Conservation (phyloP, 1,139 yeast species). For the Candida mesenterica region DNA sequence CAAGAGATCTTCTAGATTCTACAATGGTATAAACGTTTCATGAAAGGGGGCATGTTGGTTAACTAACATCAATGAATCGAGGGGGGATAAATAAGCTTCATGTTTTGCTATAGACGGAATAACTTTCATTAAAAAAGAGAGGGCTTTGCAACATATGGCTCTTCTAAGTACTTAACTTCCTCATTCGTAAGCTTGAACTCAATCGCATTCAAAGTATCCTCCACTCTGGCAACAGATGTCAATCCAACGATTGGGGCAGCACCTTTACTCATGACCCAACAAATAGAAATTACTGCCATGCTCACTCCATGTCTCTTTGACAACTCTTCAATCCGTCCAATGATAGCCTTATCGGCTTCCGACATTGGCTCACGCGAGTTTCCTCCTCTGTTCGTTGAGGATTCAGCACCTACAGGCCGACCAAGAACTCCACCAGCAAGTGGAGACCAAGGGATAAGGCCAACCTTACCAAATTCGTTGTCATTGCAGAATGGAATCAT, state of each 20-base stretch:
- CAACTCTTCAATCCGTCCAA: constrained; percentile 51
- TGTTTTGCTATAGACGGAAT: no score
- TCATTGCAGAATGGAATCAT: constrained; percentile 53
- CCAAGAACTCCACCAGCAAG: constrained; percentile 47
- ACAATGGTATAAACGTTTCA: no score
- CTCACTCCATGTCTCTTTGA: constrained; percentile 42
- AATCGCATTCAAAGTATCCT: constrained; percentile 50
- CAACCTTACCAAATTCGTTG: constrained; percentile 37
- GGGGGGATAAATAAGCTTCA: no score
- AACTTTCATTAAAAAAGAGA: no score
- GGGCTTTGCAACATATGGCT: constrained; percentile 32
- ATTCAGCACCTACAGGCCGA: constrained; percentile 29
- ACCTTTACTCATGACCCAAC: constrained; percentile 56
- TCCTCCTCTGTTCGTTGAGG: constrained; percentile 17
- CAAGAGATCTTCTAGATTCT: no score
- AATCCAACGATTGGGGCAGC: constrained; percentile 55
- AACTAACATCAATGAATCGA: no score
- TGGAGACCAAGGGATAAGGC: constrained; percentile 53
- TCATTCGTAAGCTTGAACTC: constrained; percentile 42
- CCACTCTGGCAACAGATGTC: constrained; percentile 47
- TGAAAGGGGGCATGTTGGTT: no score
- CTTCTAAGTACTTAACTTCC: constrained; percentile 49
- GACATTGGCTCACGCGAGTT: constrained; percentile 10
- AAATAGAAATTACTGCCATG: constrained; percentile 55
- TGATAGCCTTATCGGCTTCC: constrained; percentile 34